Base-by-base conservation (phyloP, 2,329 filamentous ascomycete genomes). In the Ophiostoma pallidulum region DNA sequence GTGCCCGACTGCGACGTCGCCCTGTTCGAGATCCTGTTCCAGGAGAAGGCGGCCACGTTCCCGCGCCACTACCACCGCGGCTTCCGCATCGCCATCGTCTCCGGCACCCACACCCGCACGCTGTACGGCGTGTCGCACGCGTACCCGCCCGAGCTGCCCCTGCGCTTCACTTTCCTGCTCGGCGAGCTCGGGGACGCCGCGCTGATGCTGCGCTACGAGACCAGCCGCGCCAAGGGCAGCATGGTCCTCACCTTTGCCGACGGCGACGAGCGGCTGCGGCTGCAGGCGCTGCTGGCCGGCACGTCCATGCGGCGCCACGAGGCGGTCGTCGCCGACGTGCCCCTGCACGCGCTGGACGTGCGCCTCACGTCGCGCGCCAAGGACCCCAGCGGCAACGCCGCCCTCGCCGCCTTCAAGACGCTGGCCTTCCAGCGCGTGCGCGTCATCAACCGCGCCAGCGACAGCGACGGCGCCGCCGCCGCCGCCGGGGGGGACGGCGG, bases 241-340 rank as follows among this genome's bases (percentile, higher is more conserved):
- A 84, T 91, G 73, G 74, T 90, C 18, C 69, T 94, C 55, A 82
- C 85, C 0, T 95, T 96, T 64, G 72, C 76, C 22, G 80, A 89
- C 48, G 70, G 77, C n/a, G 76, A 79, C 49, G 82, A 89, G 54
- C 78, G 87, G 13, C 73, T 82, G 41, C 73, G 72, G 28, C 74
- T 94, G 45, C 84, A 91, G 59, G 82, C 79, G 16, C 68, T 87
- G 1, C 70, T 94, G 16, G 82, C 83, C 2, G 86, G 86, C 3
- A 83, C 84, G 51, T 72, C 78, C n/a, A 66, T 89, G 16, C 72
- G 76, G 14, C 69, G 75, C 1, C 77, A 80, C 32, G 87, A 94
- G 63, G 74, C 74, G 28, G 75, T 89, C n/a, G 78, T 80, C 36
- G 73, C 79, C 4, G 84, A 91, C 56, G 75, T 85, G 10, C 72